Base-by-base conservation (phyloP, 2,329 filamentous ascomycete genomes). In the Microcyclospora pomicola region DNA sequence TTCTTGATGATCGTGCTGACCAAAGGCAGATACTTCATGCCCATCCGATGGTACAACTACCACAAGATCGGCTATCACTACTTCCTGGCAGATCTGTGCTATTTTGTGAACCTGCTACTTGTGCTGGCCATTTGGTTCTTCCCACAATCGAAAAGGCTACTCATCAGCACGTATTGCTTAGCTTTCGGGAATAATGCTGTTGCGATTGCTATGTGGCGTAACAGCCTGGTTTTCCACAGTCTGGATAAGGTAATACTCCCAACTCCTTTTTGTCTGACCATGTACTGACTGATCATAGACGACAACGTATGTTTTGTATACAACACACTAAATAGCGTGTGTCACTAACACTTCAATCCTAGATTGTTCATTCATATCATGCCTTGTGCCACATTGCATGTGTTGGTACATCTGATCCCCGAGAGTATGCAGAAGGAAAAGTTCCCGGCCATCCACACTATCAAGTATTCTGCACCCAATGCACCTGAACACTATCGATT, bases 281-380 rank as follows among this genome's bases (percentile, higher is more conserved):
- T 16, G 7, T 33, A 13, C 43, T 42, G 30, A 41, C 43, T 34
- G 27, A 27, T 19, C 27, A 15, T 37, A 43, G 42, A 46, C 46
- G 7, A 50, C 48, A 15, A 50, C 48, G 42, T 47, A 47, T 42
- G 45, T 33, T 39, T n/a, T 27, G n/a, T 16, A 7, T 10, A 5
- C 3, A 32, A 6, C 30, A 15, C 30, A 12, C 16, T 14, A 35
- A 27, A 27, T 32, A 13, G 24, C 27, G 24, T 32, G 31, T 35
- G 34, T 16, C 34, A 19, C 28, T 24, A 27, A 27, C 31, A 9
- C 14, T 34, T 15, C 10, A 27, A n/a, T 31, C 6, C 7, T 43
- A 80, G 77, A 59, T 71, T 98, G n/a, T 98, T 98, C 65, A 95
- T 98, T 50, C 91, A 98, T 61, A 93, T 98, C 53, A 98, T 98